Base-by-base conservation (phyloP, 768 basidiomycete species). In the Coprinopsis cinerea region DNA sequence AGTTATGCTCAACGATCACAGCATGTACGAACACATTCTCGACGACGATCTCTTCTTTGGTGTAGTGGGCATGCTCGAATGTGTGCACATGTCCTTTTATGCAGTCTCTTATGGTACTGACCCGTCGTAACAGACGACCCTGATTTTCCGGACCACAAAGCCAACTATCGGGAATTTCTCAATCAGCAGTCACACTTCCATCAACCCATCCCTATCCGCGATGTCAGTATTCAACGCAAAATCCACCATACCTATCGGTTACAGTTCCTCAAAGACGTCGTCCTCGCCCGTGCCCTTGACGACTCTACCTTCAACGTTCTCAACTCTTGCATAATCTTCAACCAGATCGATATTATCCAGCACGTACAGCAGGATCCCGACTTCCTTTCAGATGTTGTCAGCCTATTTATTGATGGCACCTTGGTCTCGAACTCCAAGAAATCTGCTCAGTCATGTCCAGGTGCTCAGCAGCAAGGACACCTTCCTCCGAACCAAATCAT, bases 181-280 rank as follows among this genome's bases (percentile, higher is more conserved):
- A 76, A 82, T 45, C 77, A 87, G 57, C 83, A 81, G 9, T 77
- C 88, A n/a, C 82, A 78, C 48, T 97, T 91, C 68, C 88, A 90
- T 59, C 83, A 95, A 66, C 92, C 94, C 39, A 83, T 98, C 55
- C 76, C 80, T 25, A 87, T 98, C 61, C 78, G 78, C 36, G 91
- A 95, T 57, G 67, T 75, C 17, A 56, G 64, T 37, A 85, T 96
- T 39, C 84, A 87, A 59, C 78, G 78, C 50, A 97, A 97, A 68
- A 87, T 98, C 23, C 95, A 97, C 67, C 92, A 96, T 62, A 97
- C 93, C 2, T 97, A 97, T 65, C 90, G 96, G 17, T 78, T 99
- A 5, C 92, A 92, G 61, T 98, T 92, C 68, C 85, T 99, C 60
- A 98, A 97, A 65, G 96, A 99, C 64, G 95, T 99, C 51, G 92